Conservation (phyloP, 2,329 filamentous ascomycete genomes). For the Capronia epimyces region DNA sequence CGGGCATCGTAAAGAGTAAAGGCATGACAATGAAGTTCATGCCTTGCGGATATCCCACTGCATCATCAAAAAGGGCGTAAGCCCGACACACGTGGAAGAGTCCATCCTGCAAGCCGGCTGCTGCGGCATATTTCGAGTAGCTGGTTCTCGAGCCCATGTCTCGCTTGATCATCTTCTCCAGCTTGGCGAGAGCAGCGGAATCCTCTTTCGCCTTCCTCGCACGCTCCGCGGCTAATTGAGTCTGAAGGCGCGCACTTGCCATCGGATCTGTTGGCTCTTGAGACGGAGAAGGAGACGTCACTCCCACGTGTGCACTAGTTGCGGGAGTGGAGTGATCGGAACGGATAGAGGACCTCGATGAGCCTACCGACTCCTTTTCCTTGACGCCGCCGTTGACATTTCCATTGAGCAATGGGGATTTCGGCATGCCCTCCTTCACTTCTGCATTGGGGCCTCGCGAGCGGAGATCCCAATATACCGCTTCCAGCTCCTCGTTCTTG, state of each 20-base stretch:
- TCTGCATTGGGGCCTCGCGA: conserved; percentile 77
- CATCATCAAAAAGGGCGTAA: conserved; percentile 91
- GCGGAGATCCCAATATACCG: conserved; percentile 76
- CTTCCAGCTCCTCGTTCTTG: conserved; percentile 84
- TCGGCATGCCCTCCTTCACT: conserved; percentile 43
- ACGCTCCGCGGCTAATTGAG: conserved; percentile 59
- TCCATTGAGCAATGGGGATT: conserved; percentile 34
- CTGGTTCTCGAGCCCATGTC: conserved; percentile 90
- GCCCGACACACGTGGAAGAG: conserved; percentile 96
- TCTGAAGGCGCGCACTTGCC: conserved; percentile 54
- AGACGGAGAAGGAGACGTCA: conserved; percentile 52
- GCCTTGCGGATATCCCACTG: conserved; percentile 92
- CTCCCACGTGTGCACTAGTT: conserved; percentile 51
- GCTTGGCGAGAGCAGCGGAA: conserved; percentile 63
- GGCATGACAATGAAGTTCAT: conserved; percentile 99
- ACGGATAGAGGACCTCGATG: conserved; percentile 78
- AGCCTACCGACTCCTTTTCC: conserved; percentile 63
- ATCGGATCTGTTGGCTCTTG: conserved; percentile 59
- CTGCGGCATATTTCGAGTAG: conserved; percentile 91
- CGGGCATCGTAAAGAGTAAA: conserved; percentile 94
- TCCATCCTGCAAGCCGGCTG: conserved; percentile 84
- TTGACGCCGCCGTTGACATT: conserved; percentile 50
- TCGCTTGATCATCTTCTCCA: conserved; percentile 86
- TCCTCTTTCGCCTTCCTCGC: conserved; percentile 78
- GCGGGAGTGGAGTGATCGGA: conserved; percentile 66